A percentile compares a stretch with the other conserved stretches of the same genome.
phyloP scores from a whole-genome alignment of 176 grass and related monocot species.

The Juncus effusus region DNA sequence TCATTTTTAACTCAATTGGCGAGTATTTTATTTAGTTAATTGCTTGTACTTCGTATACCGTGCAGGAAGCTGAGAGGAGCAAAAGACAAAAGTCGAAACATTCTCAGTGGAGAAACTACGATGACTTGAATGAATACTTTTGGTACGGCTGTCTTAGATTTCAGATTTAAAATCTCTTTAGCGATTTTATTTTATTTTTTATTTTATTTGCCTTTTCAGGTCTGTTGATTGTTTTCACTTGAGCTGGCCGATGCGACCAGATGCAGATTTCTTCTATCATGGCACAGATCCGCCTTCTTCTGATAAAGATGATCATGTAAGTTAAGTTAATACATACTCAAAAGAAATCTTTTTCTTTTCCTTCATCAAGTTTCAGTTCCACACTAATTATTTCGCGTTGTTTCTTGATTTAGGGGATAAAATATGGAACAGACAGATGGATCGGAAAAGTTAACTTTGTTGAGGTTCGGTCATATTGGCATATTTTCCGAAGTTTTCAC shows the following conservation, averaged over 20 bases:
- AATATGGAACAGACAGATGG: constrained; percentile 39
- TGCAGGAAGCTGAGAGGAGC: constrained; percentile 79
- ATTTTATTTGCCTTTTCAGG: constrained; percentile 40
- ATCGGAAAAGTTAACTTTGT: constrained; percentile 99
- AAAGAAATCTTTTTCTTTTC: no score
- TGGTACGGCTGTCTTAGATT: constrained; percentile 45
- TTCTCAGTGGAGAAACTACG: constrained; percentile 94
- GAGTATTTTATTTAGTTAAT: constrained; percentile 20
- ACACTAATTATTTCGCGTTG: neutral
- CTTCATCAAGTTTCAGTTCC: no score
- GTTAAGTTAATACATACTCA: neutral
- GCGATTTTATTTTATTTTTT: constrained; percentile 2
- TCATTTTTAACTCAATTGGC: constrained; percentile 5
- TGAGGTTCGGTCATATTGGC: constrained; percentile 91
- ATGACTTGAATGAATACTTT: constrained; percentile 97
- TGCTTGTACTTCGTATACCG: constrained; percentile 14
- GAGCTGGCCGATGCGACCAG: constrained; percentile 90
- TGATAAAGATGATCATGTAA: constrained; percentile 42
- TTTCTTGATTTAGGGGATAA: constrained; percentile 54
- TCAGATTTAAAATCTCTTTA: neutral
- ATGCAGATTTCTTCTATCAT: constrained; percentile 88
- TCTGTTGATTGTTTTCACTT: constrained; percentile 84
- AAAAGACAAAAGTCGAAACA: constrained; percentile 81
- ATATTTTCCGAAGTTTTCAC: constrained; percentile 97
- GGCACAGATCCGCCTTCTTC: neutral